These are phyloP conservation scores for Fusarium devonianum DNA, from an alignment of 2,329 filamentous ascomycete species.

Conservation along the genomic window DNA sequence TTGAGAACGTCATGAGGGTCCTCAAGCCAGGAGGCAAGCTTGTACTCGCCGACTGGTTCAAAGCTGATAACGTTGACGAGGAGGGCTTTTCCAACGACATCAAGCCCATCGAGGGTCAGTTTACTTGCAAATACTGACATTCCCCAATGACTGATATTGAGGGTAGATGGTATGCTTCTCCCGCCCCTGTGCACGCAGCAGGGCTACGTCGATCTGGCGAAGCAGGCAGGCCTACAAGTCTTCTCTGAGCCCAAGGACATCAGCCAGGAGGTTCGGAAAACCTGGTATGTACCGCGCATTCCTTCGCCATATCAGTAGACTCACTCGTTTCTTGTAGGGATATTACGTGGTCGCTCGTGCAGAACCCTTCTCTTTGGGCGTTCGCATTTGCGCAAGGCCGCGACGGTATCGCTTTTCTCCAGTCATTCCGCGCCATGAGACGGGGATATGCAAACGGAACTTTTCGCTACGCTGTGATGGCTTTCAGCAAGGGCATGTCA, in stretches of 20 bases:
- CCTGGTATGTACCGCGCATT: conserved; percentile 56
- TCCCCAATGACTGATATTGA: conserved; percentile 1
- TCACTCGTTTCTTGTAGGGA: conserved; percentile 53
- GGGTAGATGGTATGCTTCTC: conserved; percentile 64
- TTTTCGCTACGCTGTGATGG: conserved; percentile 66
- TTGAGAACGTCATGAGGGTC: conserved; percentile 58
- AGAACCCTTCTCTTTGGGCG: conserved; percentile 66
- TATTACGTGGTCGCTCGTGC: conserved; percentile 67
- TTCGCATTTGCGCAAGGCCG: conserved; percentile 67
- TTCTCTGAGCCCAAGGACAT: conserved; percentile 61
- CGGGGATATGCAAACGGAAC: conserved; percentile 65
- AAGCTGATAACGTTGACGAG: conserved; percentile 55
- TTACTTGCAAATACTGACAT: neutral
- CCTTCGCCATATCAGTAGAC: neutral
- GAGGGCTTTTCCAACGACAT: conserved; percentile 59
- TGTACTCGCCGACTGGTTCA: conserved; percentile 69
- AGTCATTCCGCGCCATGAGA: conserved; percentile 68
- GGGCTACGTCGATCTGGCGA: conserved; percentile 61
- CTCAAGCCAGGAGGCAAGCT: conserved; percentile 59
- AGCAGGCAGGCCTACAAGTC: conserved; percentile 55
- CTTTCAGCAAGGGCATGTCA: conserved; percentile 55
- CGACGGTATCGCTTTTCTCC: conserved; percentile 66
- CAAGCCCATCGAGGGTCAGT: conserved; percentile 63
- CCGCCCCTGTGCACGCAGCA: conserved; percentile 62
- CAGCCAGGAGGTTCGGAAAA: conserved; percentile 64